These are phyloP conservation scores for Beauveria medogensis DNA, from an alignment of 2,329 filamentous ascomycete genomes.

Conservation along the genomic window DNA sequence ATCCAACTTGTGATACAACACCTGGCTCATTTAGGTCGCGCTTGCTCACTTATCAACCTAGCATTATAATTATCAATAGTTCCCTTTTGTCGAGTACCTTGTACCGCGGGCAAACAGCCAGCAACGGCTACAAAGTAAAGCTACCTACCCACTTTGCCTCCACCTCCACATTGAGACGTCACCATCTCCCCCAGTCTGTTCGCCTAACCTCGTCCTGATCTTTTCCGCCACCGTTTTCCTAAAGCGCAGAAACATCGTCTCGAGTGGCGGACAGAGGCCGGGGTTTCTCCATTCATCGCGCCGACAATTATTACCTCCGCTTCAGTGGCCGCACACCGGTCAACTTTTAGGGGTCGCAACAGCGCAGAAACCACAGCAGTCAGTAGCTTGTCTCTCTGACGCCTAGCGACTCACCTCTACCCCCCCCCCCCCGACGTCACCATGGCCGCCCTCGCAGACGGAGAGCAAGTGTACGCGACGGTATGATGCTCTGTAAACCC, in stretches of 20 bases:
- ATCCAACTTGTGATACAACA: too few species aligned
- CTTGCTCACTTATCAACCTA: too few species aligned
- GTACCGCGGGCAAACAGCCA: too few species aligned
- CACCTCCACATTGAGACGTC: neutral
- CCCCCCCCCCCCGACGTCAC: neutral
- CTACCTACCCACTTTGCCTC: slow-evolving; percentile 6
- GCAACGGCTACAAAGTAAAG: neutral
- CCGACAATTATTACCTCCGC: neutral
- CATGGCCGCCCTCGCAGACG: slow-evolving; percentile 26
- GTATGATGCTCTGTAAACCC: slow-evolving; percentile 27
- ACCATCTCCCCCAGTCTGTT: neutral
- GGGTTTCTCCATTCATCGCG: neutral
- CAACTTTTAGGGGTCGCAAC: neutral
- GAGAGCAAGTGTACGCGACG: slow-evolving; percentile 49
- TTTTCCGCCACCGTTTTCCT: neutral
- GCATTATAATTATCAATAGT: too few species aligned
- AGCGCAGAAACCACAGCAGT: neutral
- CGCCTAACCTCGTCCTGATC: neutral
- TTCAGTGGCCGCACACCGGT: neutral
- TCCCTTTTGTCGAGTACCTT: too few species aligned
- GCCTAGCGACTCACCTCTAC: neutral
- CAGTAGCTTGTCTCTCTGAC: neutral
- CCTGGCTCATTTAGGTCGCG: neutral
- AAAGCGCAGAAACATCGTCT: neutral
- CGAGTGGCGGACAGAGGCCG: neutral